phyloP scores from a whole-genome alignment of 2,329 filamentous ascomycete species.

The Fusarium drepaniforme region DNA sequence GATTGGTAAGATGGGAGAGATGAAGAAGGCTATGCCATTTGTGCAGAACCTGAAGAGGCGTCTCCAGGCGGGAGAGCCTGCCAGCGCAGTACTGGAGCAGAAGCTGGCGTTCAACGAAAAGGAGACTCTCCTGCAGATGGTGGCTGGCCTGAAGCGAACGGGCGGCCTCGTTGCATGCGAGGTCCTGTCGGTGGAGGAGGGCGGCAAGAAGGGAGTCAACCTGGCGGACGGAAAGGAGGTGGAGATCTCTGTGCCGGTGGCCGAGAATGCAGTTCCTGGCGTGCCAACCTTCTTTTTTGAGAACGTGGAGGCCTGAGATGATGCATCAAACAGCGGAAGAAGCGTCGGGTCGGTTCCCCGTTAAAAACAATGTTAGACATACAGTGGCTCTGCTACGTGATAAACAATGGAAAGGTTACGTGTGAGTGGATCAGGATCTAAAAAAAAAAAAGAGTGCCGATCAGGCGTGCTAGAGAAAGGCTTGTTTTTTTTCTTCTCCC shows the following conservation, averaged over 20 bases:
- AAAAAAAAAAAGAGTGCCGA: conserved; percentile 10
- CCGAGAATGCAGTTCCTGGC: conserved; percentile 84
- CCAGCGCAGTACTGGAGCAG: conserved; percentile 80
- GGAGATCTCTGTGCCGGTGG: conserved; percentile 67
- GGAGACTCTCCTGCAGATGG: conserved; percentile 80
- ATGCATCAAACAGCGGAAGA: neutral
- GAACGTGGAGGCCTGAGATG: conserved; percentile 70
- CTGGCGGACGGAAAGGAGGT: conserved; percentile 67
- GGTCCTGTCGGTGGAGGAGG: conserved; percentile 78
- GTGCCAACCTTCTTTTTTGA: conserved; percentile 86
- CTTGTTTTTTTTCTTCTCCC: neutral
- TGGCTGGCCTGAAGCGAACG: conserved; percentile 81
- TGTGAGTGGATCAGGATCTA: conserved; percentile 12
- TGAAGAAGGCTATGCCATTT: conserved; percentile 99
- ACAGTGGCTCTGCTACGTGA: conserved; percentile 6
- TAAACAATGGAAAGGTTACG: neutral
- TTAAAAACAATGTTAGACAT: conserved; percentile 23
- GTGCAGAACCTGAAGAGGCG: conserved; percentile 89
- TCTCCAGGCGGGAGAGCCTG: conserved; percentile 76
- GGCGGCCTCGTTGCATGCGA: conserved; percentile 78
- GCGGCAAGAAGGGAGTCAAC: conserved; percentile 72
- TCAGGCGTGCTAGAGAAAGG: conserved; percentile 5
- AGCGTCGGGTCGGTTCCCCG: conserved; percentile 3
- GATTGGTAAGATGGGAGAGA: conserved; percentile 86
- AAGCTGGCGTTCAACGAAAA: conserved; percentile 91